These are phyloP conservation scores for Basidiobolus meristosporus DNA, from an alignment of 371 early-diverging fungal species.

Conservation along the genomic window DNA sequence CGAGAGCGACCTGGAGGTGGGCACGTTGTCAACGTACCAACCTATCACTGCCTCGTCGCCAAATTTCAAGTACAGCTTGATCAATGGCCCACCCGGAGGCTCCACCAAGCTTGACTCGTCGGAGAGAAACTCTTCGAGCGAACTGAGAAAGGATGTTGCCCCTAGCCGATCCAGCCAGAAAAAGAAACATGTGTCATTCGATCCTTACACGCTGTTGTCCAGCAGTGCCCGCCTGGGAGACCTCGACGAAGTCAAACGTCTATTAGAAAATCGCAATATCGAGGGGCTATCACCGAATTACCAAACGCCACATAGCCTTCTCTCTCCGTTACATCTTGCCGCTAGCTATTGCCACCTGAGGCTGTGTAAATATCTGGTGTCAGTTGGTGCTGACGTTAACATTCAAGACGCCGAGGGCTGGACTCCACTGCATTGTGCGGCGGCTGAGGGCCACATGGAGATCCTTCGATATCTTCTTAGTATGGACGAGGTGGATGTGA, in stretches of 20 bases:
- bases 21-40: no score
- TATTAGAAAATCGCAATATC: no score
- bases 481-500: conserved; percentile 6
- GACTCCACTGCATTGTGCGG: conserved; percentile 74
- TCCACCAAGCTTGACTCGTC: no score
- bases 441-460: conserved; percentile 33
- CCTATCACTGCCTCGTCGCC: no score
- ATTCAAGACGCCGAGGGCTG: conserved; percentile 40
- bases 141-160: no score
- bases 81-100: no score
- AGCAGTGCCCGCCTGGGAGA: conserved; percentile 14
- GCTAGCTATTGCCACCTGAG: conserved; percentile 26
- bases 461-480: conserved; percentile 37
- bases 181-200: conserved; percentile 14
- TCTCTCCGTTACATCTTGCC: conserved; percentile 31
- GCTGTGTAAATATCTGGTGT: conserved; percentile 19
- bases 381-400: conserved; percentile 53
- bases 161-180: no score
- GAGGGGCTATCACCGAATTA: conserved; percentile 5
- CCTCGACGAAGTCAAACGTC: conserved; percentile 5
- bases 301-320: conserved; percentile 13
- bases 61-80: no score
- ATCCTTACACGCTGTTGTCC: conserved; percentile 11
- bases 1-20: no score
- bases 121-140: no score